Conservation (phyloP, 176 grass and related monocot species). For the Musa itinerans region DNA sequence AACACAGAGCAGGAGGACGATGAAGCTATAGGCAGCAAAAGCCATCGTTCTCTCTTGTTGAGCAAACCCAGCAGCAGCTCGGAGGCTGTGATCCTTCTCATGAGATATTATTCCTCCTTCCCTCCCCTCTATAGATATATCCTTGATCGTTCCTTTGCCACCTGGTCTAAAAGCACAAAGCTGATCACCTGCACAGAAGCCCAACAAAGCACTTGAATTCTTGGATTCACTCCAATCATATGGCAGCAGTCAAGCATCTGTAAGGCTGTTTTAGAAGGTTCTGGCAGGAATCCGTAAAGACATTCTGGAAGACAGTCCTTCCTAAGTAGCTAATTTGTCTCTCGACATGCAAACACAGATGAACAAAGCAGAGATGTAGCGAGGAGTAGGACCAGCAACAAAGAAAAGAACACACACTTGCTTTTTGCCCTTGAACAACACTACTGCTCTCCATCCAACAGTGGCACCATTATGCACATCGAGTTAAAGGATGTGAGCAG, state of each 20-base stretch:
- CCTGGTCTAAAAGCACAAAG: constrained; percentile 13
- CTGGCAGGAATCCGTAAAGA: constrained; percentile 3
- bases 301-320: neutral
- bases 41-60: neutral
- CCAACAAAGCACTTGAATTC: neutral
- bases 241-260: neutral
- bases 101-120: neutral
- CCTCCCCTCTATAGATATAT: neutral
- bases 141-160: neutral
- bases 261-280: constrained; percentile 13
- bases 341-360: neutral
- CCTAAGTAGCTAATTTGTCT: neutral
- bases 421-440: no score
- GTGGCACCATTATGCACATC: no score
- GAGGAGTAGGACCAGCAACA: no score
- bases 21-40: neutral
- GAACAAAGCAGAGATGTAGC: neutral
- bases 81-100: neutral
- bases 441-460: no score
- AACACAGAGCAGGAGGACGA: neutral
- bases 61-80: neutral
- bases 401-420: no score
- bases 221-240: neutral
- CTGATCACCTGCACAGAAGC: neutral
- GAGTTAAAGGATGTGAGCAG: neutral